Conservation (phyloP, 805 yeast species). For the Candida argentea region DNA sequence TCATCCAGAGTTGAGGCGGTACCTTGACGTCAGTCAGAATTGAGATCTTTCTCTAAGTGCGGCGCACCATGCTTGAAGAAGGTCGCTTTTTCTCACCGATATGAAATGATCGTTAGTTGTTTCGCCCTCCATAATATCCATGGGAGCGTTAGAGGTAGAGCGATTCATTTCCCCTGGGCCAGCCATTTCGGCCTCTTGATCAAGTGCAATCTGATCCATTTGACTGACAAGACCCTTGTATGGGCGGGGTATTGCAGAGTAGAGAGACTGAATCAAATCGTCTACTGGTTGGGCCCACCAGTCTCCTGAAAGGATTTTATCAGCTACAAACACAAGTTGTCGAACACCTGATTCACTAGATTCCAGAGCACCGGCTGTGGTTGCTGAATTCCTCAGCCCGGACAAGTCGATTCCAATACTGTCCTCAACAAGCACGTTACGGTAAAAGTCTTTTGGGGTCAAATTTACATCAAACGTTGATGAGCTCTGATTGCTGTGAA, state of each 20-base stretch:
- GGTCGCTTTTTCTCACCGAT: too few relatives aligned
- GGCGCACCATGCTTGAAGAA: too few relatives aligned
- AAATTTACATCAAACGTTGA: slow-evolving; percentile 10
- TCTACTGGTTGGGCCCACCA: slow-evolving; percentile 5
- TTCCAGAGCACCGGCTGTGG: slow-evolving; percentile 1
- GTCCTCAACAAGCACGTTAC: slow-evolving; percentile 10
- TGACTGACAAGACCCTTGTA: slow-evolving; percentile 20
- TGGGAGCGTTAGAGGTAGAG: too few relatives aligned
- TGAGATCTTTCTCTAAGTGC: too few relatives aligned
- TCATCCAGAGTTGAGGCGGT: too few relatives aligned
- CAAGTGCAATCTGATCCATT: slow-evolving; percentile 25
- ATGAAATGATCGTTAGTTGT: too few relatives aligned
- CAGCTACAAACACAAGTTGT: slow-evolving; percentile 5
- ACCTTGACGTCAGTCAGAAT: too few relatives aligned
- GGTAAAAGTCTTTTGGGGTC: slow-evolving; percentile 12
- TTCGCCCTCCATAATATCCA: too few relatives aligned
- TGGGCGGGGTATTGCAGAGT: slow-evolving; percentile 18
- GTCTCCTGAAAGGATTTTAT: slow-evolving; percentile 2
- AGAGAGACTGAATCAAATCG: slow-evolving; percentile 12
- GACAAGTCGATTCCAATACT: slow-evolving; percentile 1
- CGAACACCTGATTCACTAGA: not conserved
- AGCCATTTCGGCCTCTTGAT: slow-evolving; percentile 17
- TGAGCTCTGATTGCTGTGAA: slow-evolving; percentile 7
- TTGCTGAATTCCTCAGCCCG: not conserved
- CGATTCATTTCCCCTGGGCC: slow-evolving; percentile 1